These are phyloP conservation scores for Gloeopeniophorella convolvens DNA, from an alignment of 768 basidiomycete genomes.

Conservation along the genomic window DNA sequence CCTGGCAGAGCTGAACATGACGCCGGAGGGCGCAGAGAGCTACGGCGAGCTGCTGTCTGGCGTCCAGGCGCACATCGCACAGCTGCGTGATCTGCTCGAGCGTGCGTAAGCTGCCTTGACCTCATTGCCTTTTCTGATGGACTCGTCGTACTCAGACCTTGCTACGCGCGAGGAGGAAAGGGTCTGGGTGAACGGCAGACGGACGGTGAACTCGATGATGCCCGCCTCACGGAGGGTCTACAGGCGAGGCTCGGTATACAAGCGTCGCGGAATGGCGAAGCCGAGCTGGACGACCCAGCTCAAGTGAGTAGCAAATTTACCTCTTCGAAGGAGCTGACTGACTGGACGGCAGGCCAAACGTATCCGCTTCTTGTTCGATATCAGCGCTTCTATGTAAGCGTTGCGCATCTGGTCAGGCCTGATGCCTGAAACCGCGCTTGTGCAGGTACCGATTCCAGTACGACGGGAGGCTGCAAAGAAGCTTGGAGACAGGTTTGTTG, in stretches of 20 bases:
- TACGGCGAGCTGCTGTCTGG: slow-evolving; percentile 47
- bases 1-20: slow-evolving; percentile 61
- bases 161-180: slow-evolving; percentile 64
- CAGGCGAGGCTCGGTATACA: slow-evolving; percentile 65
- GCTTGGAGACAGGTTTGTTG: slow-evolving; percentile 64
- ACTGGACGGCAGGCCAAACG: slow-evolving; percentile 46
- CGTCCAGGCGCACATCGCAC: slow-evolving; percentile 55
- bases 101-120: slow-evolving; percentile 32
- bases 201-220: slow-evolving; percentile 65
- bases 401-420: neutral
- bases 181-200: slow-evolving; percentile 68
- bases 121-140: neutral
- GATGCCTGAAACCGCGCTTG: neutral
- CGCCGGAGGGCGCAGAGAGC: slow-evolving; percentile 43
- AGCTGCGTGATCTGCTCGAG: slow-evolving; percentile 55
- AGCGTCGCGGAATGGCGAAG: slow-evolving; percentile 62
- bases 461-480: slow-evolving; percentile 56
- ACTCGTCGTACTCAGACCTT: slow-evolving; percentile 37
- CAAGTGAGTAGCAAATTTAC: slow-evolving; percentile 37
- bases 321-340: neutral
- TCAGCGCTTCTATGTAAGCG: slow-evolving; percentile 59
- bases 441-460: slow-evolving; percentile 66
- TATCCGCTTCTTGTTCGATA: slow-evolving; percentile 62
- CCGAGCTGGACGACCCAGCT: slow-evolving; percentile 61
- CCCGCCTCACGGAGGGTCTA: slow-evolving; percentile 56